Base-by-base conservation (phyloP, 805 yeast genomes). In the Peterozyma xylosa region DNA sequence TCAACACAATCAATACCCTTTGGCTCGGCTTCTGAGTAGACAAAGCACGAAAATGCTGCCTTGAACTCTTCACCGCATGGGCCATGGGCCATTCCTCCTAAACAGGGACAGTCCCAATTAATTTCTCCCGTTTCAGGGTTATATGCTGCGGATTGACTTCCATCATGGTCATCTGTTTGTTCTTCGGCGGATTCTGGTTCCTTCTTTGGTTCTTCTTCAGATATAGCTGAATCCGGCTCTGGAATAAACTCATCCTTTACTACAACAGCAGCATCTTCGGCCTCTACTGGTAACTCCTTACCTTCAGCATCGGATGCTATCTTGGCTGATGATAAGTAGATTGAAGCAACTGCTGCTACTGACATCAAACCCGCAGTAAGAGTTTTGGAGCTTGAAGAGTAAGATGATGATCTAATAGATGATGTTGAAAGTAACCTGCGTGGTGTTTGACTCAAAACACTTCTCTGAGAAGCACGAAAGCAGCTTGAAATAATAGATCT, bases 81-180 rank as follows among this genome's bases (percentile, higher is more conserved):
- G 0, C 99, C 99, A 52, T 90, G 74, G 30, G 99, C 98, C 97
- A 93, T 88, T 36, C 99, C 99, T 32, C 98, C 99, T 41, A 93
- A 71, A 65, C 98, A 91, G n/a, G 99, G 98, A 64, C 99, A 93
- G 60, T 93, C 98, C 99, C 99, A 93, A 77, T 93, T 91, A 67
- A 93, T 93, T 62, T 91, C 98, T 30, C 99, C 99, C 2, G 99
- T 93, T 57, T 86, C 96, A 30, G 97, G 97, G 68, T 91, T 79
- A 66, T 79, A 91, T 3, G 98, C 96, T 34, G 88, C 85, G 48
- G 71, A 66, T 49, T 63, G 68, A 16, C 66, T 64, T 37, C 65
- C 73, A 37, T 66, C 70, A 35, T 58, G 64, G 41, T 58, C 68
- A 40, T 41, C 56, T 15, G 32, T 41, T 36, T 46, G 43, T 11